Base-by-base conservation (phyloP, 225 moss, liverwort and hornwort genomes). In the Polytrichum commune region DNA sequence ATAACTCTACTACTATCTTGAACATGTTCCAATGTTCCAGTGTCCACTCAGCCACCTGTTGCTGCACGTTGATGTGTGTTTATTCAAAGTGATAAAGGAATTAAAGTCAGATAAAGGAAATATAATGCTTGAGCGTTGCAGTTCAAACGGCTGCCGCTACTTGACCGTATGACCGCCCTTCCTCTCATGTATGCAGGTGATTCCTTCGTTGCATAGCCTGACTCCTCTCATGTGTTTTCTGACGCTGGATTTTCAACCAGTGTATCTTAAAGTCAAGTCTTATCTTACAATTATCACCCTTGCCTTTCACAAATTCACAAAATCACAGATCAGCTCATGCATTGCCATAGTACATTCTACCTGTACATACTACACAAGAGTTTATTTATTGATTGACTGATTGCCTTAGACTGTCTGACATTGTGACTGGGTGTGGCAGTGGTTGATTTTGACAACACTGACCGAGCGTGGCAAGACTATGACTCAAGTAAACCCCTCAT, bases 101-200 rank as follows among this genome's bases (percentile, higher is more conserved):
- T 46, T 3, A 46, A 16, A 46, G 8, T 58, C 22, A 23, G 22
- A 8, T 24, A 9, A 2, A 26, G 26, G 26, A 26, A 58, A 7
- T 24, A 19, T 27, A 54, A 25, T 60, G 7, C 53, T 65, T 62
- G 73, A 71, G n/a, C 54, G 26, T 67, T 69, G 60, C 91, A 98
- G 97, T 98, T 98, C 60, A 87, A 92, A 65, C 86, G 93, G 60
- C 75, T 97, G 76, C 89, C 97, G 20, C 81, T 98, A 33, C 69
- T 91, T 22, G 97, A 98, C 78, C 90, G 97, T 66, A 77, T 98
- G 91, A 93, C 97, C 33, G 92, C 97, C 66, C 81, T 94, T 58
- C 97, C 84, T 73, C 92, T 98, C 81, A 92, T 98, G 94, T 98
- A 98, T 85, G 88, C 95, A 94, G 97, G 97, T 95, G 88, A 91